A percentile compares a stretch with the other conserved stretches of the same genome.
phyloP scores from a whole-genome alignment of 768 basidiomycete species.

The Tricholoma saponaceum region DNA sequence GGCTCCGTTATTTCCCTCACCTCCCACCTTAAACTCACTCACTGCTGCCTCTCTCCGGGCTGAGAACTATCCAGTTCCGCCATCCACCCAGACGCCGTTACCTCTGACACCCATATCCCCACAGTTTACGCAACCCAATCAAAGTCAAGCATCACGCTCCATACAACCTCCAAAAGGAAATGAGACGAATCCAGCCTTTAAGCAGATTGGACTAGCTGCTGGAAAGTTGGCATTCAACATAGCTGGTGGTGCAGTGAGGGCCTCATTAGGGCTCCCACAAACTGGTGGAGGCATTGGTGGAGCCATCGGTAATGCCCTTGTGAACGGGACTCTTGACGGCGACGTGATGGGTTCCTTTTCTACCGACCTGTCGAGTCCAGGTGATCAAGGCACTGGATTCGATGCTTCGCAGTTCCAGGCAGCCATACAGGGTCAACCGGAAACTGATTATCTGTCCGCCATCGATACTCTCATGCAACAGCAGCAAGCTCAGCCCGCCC shows the following conservation, averaged over 20 bases:
- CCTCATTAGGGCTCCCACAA: slow-evolving; percentile 1
- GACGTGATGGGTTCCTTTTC: slow-evolving; percentile 1
- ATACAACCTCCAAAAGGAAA: not conserved
- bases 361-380: slow-evolving; percentile 13
- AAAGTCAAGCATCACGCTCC: not conserved
- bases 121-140: not conserved
- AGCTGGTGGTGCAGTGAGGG: slow-evolving; percentile 6
- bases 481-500: slow-evolving; percentile 15
- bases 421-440: slow-evolving; percentile 23
- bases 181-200: not conserved
- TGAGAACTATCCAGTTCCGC: not conserved
- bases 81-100: not conserved
- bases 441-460: slow-evolving; percentile 27
- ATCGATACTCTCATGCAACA: slow-evolving; percentile 25
- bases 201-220: not conserved
- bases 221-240: slow-evolving; percentile 6
- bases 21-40: not conserved
- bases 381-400: slow-evolving; percentile 4
- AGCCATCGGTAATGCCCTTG: slow-evolving; percentile 5
- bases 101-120: not conserved
- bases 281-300: slow-evolving; percentile 1
- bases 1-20: slow-evolving; percentile 4
- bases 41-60: not conserved
- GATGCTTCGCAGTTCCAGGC: slow-evolving; percentile 22
- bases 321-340: slow-evolving; percentile 1